Conservation (phyloP, 2,329 filamentous ascomycete species). For the Cercospora citrullina region DNA sequence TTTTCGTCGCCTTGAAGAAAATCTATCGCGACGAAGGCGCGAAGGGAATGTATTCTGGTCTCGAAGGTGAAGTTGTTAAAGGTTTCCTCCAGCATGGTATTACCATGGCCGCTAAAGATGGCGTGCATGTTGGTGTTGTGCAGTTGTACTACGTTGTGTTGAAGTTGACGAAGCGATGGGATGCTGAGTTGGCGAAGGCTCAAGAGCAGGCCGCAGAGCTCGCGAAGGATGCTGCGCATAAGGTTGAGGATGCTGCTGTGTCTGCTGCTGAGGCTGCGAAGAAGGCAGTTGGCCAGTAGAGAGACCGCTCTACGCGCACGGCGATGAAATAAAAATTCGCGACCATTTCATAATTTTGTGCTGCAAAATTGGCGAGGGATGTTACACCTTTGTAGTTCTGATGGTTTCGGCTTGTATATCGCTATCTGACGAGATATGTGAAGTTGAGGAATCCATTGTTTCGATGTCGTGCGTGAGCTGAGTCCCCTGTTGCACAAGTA, state of each 20-base stretch:
- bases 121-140: conserved; percentile 70
- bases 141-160: conserved; percentile 68
- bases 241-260: conserved; percentile 35
- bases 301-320: too few species aligned
- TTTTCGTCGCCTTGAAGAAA: conserved; percentile 34
- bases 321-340: neutral
- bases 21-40: conserved; percentile 60
- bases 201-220: conserved; percentile 34
- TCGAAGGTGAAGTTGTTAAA: conserved; percentile 74
- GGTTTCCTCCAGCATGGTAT: conserved; percentile 83
- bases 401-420: neutral
- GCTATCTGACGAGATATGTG: neutral
- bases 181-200: conserved; percentile 41
- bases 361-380: neutral
- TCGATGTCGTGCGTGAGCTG: too few species aligned
- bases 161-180: conserved; percentile 46
- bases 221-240: conserved; percentile 26
- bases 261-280: conserved; percentile 27
- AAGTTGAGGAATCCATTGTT: neutral
- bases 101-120: conserved; percentile 83
- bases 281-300: conserved; percentile 14
- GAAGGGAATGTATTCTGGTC: conserved; percentile 70
- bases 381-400: neutral
- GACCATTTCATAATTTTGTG: neutral
- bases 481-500: too few species aligned